phyloP scores from a whole-genome alignment of 2,329 filamentous ascomycete genomes.

The Cladophialophora carrionii region DNA sequence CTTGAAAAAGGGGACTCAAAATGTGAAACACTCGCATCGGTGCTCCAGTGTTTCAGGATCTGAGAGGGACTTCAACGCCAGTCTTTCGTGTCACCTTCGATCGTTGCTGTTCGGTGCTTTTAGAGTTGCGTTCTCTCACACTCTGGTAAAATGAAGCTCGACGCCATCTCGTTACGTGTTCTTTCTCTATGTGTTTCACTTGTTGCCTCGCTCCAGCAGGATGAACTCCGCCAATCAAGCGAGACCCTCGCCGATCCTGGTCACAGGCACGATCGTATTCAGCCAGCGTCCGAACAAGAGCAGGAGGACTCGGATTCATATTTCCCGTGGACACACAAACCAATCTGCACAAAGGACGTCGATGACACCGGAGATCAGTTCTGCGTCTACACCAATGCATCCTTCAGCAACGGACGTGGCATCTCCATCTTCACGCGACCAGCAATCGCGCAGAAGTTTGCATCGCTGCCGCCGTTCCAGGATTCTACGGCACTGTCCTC shows the following conservation, averaged over 20 bases:
- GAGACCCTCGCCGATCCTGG: no score
- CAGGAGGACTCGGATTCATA: not conserved
- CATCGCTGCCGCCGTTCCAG: not conserved
- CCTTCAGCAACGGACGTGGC: slow-evolving; percentile 30
- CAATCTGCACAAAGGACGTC: slow-evolving; percentile 26
- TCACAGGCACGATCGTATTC: not conserved
- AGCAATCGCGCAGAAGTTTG: slow-evolving; percentile 21
- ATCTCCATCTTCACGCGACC: slow-evolving; percentile 35
- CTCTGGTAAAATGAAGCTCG: not conserved
- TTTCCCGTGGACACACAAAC: slow-evolving; percentile 24
- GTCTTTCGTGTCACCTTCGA: not conserved
- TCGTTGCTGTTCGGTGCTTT: not conserved
- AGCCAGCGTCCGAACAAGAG: not conserved
- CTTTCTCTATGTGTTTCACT: not conserved
- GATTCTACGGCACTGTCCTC: slow-evolving; percentile 8
- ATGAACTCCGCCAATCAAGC: no score
- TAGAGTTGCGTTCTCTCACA: not conserved
- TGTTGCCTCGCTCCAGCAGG: not conserved
- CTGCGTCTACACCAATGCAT: slow-evolving; percentile 31
- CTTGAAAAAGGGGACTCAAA: not conserved
- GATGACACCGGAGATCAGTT: slow-evolving; percentile 11
- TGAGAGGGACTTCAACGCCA: not conserved
- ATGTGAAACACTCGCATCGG: not conserved
- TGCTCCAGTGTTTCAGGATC: not conserved
- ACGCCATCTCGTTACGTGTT: not conserved